Conservation (phyloP, 1,284 basidiomycete genomes). For the Ustilago nuda region DNA sequence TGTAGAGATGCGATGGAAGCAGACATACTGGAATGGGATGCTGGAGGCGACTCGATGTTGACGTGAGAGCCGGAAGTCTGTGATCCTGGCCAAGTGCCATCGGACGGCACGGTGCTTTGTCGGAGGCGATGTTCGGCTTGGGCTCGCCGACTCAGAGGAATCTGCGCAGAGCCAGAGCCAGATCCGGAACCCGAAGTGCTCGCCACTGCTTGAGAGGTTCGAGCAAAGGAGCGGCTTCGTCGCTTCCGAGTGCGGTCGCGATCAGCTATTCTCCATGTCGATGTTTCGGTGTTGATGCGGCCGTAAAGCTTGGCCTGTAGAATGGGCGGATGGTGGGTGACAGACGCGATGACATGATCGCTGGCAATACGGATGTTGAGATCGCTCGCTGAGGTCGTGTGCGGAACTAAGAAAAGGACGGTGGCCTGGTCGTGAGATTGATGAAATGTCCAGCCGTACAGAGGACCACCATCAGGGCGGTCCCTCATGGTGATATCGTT, state of each 20-base stretch:
- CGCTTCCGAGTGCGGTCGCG: conserved; percentile 42
- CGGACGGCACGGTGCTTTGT: conserved; percentile 8
- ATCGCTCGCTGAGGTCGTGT: conserved; percentile 33
- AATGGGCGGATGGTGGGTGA: conserved; percentile 48
- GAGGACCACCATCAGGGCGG: conserved; percentile 12
- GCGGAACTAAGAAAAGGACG: conserved; percentile 58
- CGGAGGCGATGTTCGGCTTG: neutral
- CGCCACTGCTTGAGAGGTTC: conserved; percentile 18
- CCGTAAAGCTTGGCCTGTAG: conserved; percentile 58
- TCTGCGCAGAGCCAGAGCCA: conserved; percentile 18
- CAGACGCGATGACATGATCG: conserved; percentile 50
- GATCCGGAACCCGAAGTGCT: conserved; percentile 25
- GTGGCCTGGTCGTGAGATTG: conserved; percentile 62
- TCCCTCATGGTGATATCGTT: conserved; percentile 20
- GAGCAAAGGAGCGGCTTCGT: conserved; percentile 29
- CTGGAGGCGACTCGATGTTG: conserved; percentile 27
- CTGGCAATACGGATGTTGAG: conserved; percentile 51
- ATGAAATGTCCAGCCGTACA: conserved; percentile 59
- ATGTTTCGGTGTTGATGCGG: conserved; percentile 51
- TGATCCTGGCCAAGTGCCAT: conserved; percentile 14
- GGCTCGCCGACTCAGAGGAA: neutral
- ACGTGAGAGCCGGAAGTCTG: conserved; percentile 15
- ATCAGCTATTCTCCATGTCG: conserved; percentile 57
- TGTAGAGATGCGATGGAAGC: conserved; percentile 38
- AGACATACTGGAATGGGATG: conserved; percentile 41